A percentile compares a stretch with the other conserved stretches of the same genome.
phyloP scores from a whole-genome alignment of 1,284 basidiomycete species.

The Cryptococcus maquisensis region DNA sequence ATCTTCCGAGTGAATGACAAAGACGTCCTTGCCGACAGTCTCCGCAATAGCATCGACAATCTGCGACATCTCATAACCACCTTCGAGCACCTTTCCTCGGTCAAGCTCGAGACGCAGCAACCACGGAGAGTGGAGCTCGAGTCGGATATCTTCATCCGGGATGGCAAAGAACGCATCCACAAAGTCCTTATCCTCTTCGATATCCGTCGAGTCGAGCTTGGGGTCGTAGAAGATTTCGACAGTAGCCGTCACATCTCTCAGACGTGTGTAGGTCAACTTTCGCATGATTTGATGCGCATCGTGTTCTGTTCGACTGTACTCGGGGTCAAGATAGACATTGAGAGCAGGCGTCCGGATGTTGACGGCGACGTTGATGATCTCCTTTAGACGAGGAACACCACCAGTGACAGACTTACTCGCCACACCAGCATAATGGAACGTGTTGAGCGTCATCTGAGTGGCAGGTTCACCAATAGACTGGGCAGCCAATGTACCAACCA shows the following conservation, averaged over 20 bases:
- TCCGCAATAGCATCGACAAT: conserved; percentile 91
- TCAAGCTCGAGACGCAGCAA: conserved; percentile 94
- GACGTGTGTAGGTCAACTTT: conserved; percentile 79
- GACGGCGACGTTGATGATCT: conserved; percentile 97
- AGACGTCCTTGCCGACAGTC: conserved; percentile 92
- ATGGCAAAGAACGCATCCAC: conserved; percentile 99
- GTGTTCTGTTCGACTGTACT: conserved; percentile 71
- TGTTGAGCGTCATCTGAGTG: conserved; percentile 96
- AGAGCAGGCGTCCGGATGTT: conserved; percentile 98
- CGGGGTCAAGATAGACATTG: conserved; percentile 78
- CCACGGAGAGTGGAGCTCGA: conserved; percentile 93
- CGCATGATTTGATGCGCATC: conserved; percentile 46
- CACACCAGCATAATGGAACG: conserved; percentile 98
- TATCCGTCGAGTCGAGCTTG: conserved; percentile 83
- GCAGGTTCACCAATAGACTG: conserved; percentile 99
- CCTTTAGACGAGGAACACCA: conserved; percentile 94
- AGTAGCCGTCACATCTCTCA: conserved; percentile 89
- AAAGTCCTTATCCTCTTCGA: conserved; percentile 93
- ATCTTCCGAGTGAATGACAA: conserved; percentile 98
- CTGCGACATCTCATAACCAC: conserved; percentile 91
- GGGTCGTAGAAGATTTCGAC: conserved; percentile 99
- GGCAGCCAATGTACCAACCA: conserved; percentile 97
- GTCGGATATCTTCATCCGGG: conserved; percentile 92
- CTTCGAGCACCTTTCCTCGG: conserved; percentile 95
- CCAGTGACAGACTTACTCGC: conserved; percentile 97